Percentiles rank a stretch among this genome's conserved stretches.
Evolutionary conservation across 2,329 filamentous ascomycete species (phyloP).

Genomic region (Lasiodiplodia sp.): DNA sequence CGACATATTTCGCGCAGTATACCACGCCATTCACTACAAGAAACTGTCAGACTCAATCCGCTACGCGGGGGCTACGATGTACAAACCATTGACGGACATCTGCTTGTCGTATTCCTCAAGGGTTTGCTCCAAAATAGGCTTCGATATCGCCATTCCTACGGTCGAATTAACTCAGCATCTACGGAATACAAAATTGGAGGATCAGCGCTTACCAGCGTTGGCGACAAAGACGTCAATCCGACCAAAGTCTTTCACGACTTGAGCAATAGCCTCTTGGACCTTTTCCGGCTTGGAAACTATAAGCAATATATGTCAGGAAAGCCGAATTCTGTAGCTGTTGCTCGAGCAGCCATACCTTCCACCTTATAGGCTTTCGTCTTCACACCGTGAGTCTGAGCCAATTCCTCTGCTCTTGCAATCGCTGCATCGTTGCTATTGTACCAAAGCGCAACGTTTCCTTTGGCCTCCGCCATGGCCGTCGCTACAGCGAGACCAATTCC

Average conservation of each 20-base stretch:
- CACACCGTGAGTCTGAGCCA: constrained; percentile 61
- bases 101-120: constrained; percentile 61
- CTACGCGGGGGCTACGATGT: too few species aligned
- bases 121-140: constrained; percentile 62
- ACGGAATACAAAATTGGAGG: not conserved
- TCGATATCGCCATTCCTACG: constrained; percentile 58
- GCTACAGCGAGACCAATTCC: constrained; percentile 39
- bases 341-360: constrained; percentile 49
- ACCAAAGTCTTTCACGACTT: constrained; percentile 51
- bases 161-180: not conserved
- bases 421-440: constrained; percentile 47
- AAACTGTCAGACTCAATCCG: too few species aligned
- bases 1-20: constrained; percentile 52
- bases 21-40: constrained; percentile 68
- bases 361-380: constrained; percentile 69
- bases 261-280: constrained; percentile 43
- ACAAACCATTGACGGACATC: constrained; percentile 62
- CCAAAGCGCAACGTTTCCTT: constrained; percentile 56
- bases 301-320: not conserved
- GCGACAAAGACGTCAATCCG: constrained; percentile 56
- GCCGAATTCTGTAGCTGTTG: not conserved
- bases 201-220: constrained; percentile 50
- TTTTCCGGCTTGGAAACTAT: constrained; percentile 36
- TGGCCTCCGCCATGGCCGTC: constrained; percentile 49
- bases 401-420: constrained; percentile 51